These are phyloP conservation scores for Biscogniauxia mediterranea DNA, from an alignment of 2,329 filamentous ascomycete genomes.

Conservation along the genomic window DNA sequence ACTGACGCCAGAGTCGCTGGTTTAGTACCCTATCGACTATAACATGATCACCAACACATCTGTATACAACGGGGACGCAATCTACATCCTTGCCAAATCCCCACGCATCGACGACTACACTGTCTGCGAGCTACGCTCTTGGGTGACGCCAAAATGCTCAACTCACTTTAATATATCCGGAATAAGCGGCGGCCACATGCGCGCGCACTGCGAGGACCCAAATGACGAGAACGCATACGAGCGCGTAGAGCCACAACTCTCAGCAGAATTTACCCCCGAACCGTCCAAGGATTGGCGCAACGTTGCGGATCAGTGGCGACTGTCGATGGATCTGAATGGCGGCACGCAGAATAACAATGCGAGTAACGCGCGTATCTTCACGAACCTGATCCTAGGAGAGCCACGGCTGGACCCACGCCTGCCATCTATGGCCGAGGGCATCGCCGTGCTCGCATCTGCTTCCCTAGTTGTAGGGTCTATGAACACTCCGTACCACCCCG, in stretches of 20 bases:
- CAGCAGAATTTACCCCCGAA: slow-evolving; percentile 27
- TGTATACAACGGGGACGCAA: slow-evolving; percentile 43
- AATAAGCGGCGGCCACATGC: slow-evolving; percentile 56
- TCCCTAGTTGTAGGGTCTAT: slow-evolving; percentile 62
- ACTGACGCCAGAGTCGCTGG: slow-evolving; percentile 1
- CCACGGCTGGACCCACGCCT: slow-evolving; percentile 46
- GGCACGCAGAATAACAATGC: slow-evolving; percentile 56
- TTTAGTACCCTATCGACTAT: slow-evolving; percentile 54
- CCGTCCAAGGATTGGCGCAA: slow-evolving; percentile 53
- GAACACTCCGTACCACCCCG: slow-evolving; percentile 59
- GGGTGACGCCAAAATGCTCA: slow-evolving; percentile 63
- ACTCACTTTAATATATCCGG: slow-evolving; percentile 60
- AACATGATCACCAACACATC: slow-evolving; percentile 65
- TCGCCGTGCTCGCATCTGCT: slow-evolving; percentile 67
- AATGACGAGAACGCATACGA: slow-evolving; percentile 55
- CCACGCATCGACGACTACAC: slow-evolving; percentile 50
- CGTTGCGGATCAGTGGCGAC: slow-evolving; percentile 53
- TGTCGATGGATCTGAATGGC: slow-evolving; percentile 54
- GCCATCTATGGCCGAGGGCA: slow-evolving; percentile 70
- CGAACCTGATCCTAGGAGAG: slow-evolving; percentile 48
- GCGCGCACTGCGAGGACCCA: slow-evolving; percentile 59
- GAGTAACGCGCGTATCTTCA: slow-evolving; percentile 57
- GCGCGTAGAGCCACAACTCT: slow-evolving; percentile 34
- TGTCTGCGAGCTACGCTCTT: slow-evolving; percentile 66
- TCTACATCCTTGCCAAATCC: slow-evolving; percentile 65